Base-by-base conservation (phyloP, 371 early-diverging fungal species). In the Chytridium lagenaria region DNA sequence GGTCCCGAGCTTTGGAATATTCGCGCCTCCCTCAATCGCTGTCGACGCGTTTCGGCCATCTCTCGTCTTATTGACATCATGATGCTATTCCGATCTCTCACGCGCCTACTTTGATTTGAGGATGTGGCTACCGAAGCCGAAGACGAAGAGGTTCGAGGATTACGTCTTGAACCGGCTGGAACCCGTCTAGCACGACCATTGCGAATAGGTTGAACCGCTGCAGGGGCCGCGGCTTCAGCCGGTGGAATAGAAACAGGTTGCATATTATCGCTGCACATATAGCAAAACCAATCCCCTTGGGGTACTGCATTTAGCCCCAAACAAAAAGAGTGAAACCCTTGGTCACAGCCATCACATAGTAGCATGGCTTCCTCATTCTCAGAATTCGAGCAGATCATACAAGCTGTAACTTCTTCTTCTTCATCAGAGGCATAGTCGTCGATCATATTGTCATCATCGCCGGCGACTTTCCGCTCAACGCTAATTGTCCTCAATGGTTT, bases 271-370 rank as follows among this genome's bases (percentile, higher is more conserved):
- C 36, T 36, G 37, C 68, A 68, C 31, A 50, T 30, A 30, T 7
- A 30, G 38, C 68, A 68, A 33, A 52, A 68, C 68, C 68, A 68
- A 30, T 68, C 68, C 16, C 68, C 68, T 5, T 23, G 5, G 1
- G 68, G 68, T 16, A 68, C 28, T 16, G 68, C 31, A 10, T 68
- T 52, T 2, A 68, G 37, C 28, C 52, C 68, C 16, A 68, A 1
- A 52, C 68, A 68, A 33, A 51, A 52, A 2, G 51, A 22, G 36
- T 68, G 68, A 55, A 16, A 68, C 3, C 52, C 68, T 22, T 22
- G 12, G 55, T 68, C 52, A 36, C 68, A 68, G 36, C 19, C 50
- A 52, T 68, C 68, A 52, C 68, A 68, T 15, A 51, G 36, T 31
- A 68, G 7, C 68, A 68, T 52, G 36, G 52, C 39, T 15, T 68